Evolutionary conservation across 345 rosid genomes (phyloP).

Genomic region (Hirschfeldia incana): DNA sequence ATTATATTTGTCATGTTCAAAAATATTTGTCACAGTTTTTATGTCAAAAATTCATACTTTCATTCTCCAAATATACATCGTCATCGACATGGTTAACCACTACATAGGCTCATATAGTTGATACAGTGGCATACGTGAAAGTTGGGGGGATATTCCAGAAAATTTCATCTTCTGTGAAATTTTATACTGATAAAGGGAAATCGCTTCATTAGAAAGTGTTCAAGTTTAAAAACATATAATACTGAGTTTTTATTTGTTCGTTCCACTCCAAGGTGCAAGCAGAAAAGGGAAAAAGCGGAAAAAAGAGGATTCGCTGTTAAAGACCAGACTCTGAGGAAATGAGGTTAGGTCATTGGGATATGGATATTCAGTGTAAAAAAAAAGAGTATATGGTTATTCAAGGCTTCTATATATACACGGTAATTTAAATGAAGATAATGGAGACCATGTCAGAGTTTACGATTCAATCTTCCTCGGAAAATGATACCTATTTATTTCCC

Average conservation of each 20-base stretch:
- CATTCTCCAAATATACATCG: too few species aligned
- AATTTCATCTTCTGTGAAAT: too few species aligned
- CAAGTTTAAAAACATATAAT: slow-evolving; percentile 9
- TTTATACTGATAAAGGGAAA: too few species aligned
- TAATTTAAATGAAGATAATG: slow-evolving; percentile 31
- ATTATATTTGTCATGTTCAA: too few species aligned
- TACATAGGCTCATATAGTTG: too few species aligned
- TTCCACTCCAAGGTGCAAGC: slow-evolving; percentile 25
- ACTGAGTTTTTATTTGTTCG: slow-evolving; percentile 10
- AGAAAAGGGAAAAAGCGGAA: not conserved
- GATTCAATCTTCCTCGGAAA: slow-evolving; percentile 40
- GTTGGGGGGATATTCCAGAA: too few species aligned
- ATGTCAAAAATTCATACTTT: too few species aligned
- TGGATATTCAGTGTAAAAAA: too few species aligned
- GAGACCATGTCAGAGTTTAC: slow-evolving; percentile 36
- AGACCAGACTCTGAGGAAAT: slow-evolving; percentile 36
- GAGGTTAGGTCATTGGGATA: slow-evolving; percentile 10
- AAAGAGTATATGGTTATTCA: too few species aligned
- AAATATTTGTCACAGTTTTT: too few species aligned
- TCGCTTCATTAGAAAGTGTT: slow-evolving; percentile 9
- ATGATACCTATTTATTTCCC: slow-evolving; percentile 24
- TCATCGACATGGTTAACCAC: too few species aligned
- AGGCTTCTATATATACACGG: not conserved
- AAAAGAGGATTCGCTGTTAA: slow-evolving; percentile 24
- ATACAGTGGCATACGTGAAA: too few species aligned